Conservation (phyloP, 352 stramenopile species). For the Globisporangium paddicum region DNA sequence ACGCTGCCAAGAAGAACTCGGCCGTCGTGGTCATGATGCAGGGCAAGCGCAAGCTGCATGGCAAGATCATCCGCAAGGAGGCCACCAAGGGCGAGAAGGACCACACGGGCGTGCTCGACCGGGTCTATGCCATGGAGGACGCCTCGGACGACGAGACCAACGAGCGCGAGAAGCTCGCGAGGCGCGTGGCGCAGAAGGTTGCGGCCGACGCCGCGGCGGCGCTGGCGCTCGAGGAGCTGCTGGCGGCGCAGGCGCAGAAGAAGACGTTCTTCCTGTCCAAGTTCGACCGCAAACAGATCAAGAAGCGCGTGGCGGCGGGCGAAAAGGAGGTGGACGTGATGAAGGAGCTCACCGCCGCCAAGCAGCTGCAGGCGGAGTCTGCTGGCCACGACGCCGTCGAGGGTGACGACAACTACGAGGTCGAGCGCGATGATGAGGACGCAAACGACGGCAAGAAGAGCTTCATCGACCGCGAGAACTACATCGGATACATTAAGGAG, state of each 20-base stretch:
- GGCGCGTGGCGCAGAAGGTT: constrained; percentile 6
- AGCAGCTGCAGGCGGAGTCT: constrained; percentile 25
- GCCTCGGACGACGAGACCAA: constrained; percentile 20
- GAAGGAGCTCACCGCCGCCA: constrained; percentile 45
- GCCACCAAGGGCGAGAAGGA: constrained; percentile 39
- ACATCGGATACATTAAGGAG: constrained; percentile 84
- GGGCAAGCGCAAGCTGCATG: constrained; percentile 81
- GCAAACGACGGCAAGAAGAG: constrained; percentile 19
- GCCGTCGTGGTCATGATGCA: constrained; percentile 83
- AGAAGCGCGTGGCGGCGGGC: constrained; percentile 81
- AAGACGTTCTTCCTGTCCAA: constrained; percentile 91
- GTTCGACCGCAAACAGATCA: constrained; percentile 92
- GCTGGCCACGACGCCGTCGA: not conserved
- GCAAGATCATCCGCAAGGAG: constrained; percentile 82
- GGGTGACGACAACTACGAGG: constrained; percentile 7
- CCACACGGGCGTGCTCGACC: constrained; percentile 21
- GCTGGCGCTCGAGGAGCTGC: constrained; percentile 4
- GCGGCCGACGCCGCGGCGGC: constrained; percentile 4
- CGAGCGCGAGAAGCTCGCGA: constrained; percentile 19
- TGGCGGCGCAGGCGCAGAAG: constrained; percentile 27
- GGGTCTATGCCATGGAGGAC: constrained; percentile 37
- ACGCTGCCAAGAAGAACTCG: constrained; percentile 74
- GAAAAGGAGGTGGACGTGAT: constrained; percentile 76
- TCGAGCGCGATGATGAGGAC: constrained; percentile 23
- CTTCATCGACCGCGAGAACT: constrained; percentile 83